Conservation (phyloP, 2,329 filamentous ascomycete genomes). For the Claviceps sp. region DNA sequence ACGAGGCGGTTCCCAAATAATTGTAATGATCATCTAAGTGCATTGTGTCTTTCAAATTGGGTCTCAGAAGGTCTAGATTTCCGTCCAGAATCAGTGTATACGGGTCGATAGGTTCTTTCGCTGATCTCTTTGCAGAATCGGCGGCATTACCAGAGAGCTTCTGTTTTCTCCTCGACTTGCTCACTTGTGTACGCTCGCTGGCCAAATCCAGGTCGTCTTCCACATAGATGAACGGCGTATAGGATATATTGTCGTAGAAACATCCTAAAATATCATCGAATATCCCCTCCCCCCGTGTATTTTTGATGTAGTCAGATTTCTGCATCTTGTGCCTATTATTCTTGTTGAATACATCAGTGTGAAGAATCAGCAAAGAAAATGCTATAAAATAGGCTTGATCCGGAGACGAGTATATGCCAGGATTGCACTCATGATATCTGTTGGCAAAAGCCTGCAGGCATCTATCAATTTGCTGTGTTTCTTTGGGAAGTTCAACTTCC, state of each 20-base stretch:
- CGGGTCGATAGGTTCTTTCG: constrained; percentile 82
- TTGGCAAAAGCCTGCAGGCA: constrained; percentile 91
- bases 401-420: constrained; percentile 78
- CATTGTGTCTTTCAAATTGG: constrained; percentile 84
- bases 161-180: constrained; percentile 58
- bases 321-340: constrained; percentile 99
- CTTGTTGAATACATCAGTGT: constrained; percentile 99
- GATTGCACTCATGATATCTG: constrained; percentile 95
- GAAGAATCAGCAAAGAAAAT: constrained; percentile 89
- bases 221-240: constrained; percentile 95
- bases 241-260: constrained; percentile 97
- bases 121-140: constrained; percentile 41
- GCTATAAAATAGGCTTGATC: constrained; percentile 98
- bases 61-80: constrained; percentile 69
- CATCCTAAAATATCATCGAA: constrained; percentile 86
- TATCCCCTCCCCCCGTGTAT: constrained; percentile 84
- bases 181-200: constrained; percentile 55
- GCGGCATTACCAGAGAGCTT: constrained; percentile 50
- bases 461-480: constrained; percentile 95
- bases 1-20: constrained; percentile 65
- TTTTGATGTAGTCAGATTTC: constrained; percentile 87
- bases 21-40: constrained; percentile 82
- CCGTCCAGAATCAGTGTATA: constrained; percentile 89
- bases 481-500: constrained; percentile 90
- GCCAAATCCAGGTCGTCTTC: constrained; percentile 81